Percentiles rank a stretch among this genome's conserved stretches.
phyloP scores from a whole-genome alignment of 345 rosid species.

The Turritis glabra region DNA sequence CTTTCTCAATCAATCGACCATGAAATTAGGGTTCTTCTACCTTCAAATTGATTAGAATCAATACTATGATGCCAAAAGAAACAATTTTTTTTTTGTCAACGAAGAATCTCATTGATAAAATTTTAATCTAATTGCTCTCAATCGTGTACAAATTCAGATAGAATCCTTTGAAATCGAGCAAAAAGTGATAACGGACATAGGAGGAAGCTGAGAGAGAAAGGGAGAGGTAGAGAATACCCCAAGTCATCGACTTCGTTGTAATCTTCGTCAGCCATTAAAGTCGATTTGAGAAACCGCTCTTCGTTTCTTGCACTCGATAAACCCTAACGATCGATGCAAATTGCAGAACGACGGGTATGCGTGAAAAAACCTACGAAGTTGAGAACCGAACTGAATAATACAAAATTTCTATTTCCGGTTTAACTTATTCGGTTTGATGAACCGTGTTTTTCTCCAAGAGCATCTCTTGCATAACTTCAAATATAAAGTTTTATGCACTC shows the following conservation, averaged over 20 bases:
- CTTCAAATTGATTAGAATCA: neutral
- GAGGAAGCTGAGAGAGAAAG: neutral
- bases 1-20: neutral
- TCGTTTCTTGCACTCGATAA: neutral
- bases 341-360: too few relatives aligned
- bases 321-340: slow-evolving; percentile 19
- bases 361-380: too few relatives aligned
- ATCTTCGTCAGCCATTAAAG: slow-evolving; percentile 75
- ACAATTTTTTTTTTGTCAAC: too few relatives aligned
- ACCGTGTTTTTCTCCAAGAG: too few relatives aligned
- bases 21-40: slow-evolving; percentile 2
- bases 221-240: slow-evolving; percentile 46
- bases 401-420: too few relatives aligned
- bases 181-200: neutral
- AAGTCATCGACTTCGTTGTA: slow-evolving; percentile 71
- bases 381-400: too few relatives aligned
- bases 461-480: too few relatives aligned
- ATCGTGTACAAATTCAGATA: neutral
- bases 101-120: too few relatives aligned
- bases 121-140: neutral
- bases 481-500: too few relatives aligned
- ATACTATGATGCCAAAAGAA: too few relatives aligned
- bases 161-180: neutral
- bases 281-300: slow-evolving; percentile 2
- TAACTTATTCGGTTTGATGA: too few relatives aligned